phyloP scores from a whole-genome alignment of 169 alveolate genomes.

The Plasmodium inui region DNA sequence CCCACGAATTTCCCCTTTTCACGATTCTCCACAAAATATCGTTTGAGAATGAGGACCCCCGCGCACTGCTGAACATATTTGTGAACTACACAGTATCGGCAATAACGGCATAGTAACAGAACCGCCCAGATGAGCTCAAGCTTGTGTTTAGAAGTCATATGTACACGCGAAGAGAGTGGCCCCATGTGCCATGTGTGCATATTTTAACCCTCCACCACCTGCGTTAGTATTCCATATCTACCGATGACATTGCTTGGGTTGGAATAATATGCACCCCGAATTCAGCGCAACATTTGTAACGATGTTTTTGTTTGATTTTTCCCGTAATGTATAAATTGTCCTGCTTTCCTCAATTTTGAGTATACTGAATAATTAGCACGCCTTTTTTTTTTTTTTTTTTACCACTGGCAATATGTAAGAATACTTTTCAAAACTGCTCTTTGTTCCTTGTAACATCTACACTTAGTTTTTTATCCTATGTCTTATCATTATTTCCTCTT shows the following conservation, averaged over 20 bases:
- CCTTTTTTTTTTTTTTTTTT: background rate
- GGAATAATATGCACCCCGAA: background rate
- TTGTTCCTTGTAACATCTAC: background rate
- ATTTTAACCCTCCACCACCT: background rate
- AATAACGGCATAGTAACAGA: background rate
- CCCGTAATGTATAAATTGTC: background rate
- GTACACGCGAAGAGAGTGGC: background rate
- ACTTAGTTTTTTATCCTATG: background rate
- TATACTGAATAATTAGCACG: background rate
- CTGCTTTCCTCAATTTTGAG: background rate
- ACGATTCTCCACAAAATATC: conserved; percentile 63
- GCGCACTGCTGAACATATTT: conserved; percentile 32
- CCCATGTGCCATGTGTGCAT: background rate
- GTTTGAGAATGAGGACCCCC: conserved; percentile 67
- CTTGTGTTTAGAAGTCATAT: background rate
- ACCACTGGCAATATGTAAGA: conserved; percentile 2
- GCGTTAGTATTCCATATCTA: background rate
- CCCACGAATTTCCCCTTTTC: conserved; percentile 57
- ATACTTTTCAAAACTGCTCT: background rate
- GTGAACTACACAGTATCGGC: conserved; percentile 5
- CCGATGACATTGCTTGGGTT: background rate
- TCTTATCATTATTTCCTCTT: background rate
- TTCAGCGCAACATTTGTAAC: background rate
- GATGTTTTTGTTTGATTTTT: background rate
- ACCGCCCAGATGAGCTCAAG: background rate